Evolutionary conservation across 345 rosid species (phyloP), one percentile per base, ranked within the genome.

Genomic region (Durio zibethinus): DNA sequence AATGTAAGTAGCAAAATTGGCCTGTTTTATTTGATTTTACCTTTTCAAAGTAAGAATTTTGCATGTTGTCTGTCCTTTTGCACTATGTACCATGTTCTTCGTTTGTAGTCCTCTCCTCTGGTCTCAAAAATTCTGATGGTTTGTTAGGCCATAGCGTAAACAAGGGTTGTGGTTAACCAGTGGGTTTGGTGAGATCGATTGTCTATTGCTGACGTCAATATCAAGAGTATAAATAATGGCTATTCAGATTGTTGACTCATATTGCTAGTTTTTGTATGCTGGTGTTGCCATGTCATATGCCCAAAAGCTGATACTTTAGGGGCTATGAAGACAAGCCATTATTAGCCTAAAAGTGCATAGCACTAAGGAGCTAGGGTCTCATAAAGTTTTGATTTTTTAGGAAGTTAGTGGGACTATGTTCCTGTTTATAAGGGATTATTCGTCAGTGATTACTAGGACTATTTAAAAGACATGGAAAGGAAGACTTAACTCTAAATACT

Each of bases 1-100:
- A 92, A 89, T 69, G 99, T 92, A 81, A 91, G 97, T 87, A 53
- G 29, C 69, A 18, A 31, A 56, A 33, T 33, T 67, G 16, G 27
- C 54, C 73, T 16, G 10, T 7, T 45, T 50, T 56, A 11, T 43
- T 62, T 68, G 27, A 18, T 21, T 48, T 74, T 18, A 25, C 43
- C 11, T 27, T 69, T 67, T 31, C 64, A 56, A 72, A 74, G 12
- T 27, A n/a, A 53, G 54, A 72, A 18, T 65, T 10, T 66, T 48
- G n/a, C 15, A 4, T 47, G 14, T 74, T 50, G 38, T 75, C 57
- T 56, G 21, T 18, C 23, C 29, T 12, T 76, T 62, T 56, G 61
- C 52, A 9, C 14, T 9, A 20, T 36, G 11, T 72, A 9, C 25
- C 23, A 16, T 4, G n/a, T 15, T 47, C 52, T 23, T 77, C 10